These are phyloP conservation scores for Caryopteris hybrid DNA, from an alignment of 305 asterid species.

Conservation along the genomic window DNA sequence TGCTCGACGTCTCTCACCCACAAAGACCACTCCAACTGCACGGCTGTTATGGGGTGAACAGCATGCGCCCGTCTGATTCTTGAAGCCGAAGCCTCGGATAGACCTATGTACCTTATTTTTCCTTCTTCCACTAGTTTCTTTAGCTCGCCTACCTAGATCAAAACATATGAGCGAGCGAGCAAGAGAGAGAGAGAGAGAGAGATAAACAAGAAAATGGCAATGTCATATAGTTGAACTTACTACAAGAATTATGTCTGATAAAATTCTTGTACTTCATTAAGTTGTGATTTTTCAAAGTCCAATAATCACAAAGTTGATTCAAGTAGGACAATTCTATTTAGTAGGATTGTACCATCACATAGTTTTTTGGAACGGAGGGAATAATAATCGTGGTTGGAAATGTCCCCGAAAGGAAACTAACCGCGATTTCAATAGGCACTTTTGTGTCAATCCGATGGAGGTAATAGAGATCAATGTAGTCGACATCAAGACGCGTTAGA, in stretches of 20 bases:
- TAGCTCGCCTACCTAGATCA: slow-evolving; percentile 20
- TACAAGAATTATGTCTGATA: too few relatives aligned
- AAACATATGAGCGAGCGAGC: neutral
- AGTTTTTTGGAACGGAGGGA: too few relatives aligned
- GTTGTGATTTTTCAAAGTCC: too few relatives aligned
- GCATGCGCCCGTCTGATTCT: slow-evolving; percentile 26
- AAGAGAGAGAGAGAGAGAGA: neutral
- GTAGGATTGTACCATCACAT: too few relatives aligned
- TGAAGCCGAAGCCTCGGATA: slow-evolving; percentile 21
- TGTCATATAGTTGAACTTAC: neutral
- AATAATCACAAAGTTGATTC: too few relatives aligned
- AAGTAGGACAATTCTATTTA: too few relatives aligned
- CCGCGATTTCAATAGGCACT: slow-evolving; percentile 25
- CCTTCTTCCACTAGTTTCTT: slow-evolving; percentile 32
- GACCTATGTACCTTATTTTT: slow-evolving; percentile 23
- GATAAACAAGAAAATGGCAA: neutral
- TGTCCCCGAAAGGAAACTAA: neutral
- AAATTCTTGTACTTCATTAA: too few relatives aligned
- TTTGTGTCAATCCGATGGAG: slow-evolving; percentile 15
- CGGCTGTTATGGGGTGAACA: slow-evolving; percentile 22
- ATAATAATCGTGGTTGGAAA: neutral
- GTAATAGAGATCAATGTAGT: slow-evolving; percentile 26
- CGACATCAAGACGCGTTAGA: slow-evolving; percentile 21
- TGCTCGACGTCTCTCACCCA: slow-evolving; percentile 24
- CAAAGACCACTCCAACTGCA: slow-evolving; percentile 26